phyloP scores from a whole-genome alignment of 257 asterid genomes.

The Nemophila menziesii region DNA sequence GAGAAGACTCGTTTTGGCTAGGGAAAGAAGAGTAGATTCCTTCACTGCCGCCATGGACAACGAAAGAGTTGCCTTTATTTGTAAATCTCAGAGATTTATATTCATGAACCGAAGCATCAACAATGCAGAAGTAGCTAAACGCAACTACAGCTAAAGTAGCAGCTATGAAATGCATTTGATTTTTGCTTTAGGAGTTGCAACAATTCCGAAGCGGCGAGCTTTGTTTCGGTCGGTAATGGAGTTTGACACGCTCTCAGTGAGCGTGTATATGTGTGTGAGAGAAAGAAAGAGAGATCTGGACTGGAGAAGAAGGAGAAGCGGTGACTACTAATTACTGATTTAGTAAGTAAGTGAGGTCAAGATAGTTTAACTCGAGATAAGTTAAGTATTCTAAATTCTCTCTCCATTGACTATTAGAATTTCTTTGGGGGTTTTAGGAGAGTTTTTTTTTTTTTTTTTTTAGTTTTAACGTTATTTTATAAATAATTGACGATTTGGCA shows the following conservation, averaged over 20 bases:
- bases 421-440: too few relatives aligned
- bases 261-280: not conserved
- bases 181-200: not conserved
- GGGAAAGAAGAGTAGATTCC: constrained; percentile 76
- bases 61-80: constrained; percentile 77
- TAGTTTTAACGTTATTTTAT: too few relatives aligned
- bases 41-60: constrained; percentile 91
- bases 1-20: constrained; percentile 38
- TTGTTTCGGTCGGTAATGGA: not conserved
- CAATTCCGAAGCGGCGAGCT: not conserved
- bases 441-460: too few relatives aligned
- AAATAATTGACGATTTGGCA: too few relatives aligned
- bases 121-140: constrained; percentile 4
- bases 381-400: not conserved
- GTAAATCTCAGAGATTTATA: constrained; percentile 46
- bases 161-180: constrained; percentile 10
- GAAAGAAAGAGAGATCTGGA: not conserved
- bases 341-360: constrained; percentile 11
- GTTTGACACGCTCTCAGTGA: not conserved
- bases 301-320: too few relatives aligned
- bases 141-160: constrained; percentile 1
- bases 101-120: constrained; percentile 71
- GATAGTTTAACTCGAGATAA: constrained; percentile 9
- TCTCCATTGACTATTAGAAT: too few relatives aligned
- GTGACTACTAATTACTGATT: too few relatives aligned